Evolutionary conservation across 352 stramenopile genomes (phyloP), one percentile per base, ranked within the genome.

Genomic region (Phytophthora cactorum): DNA sequence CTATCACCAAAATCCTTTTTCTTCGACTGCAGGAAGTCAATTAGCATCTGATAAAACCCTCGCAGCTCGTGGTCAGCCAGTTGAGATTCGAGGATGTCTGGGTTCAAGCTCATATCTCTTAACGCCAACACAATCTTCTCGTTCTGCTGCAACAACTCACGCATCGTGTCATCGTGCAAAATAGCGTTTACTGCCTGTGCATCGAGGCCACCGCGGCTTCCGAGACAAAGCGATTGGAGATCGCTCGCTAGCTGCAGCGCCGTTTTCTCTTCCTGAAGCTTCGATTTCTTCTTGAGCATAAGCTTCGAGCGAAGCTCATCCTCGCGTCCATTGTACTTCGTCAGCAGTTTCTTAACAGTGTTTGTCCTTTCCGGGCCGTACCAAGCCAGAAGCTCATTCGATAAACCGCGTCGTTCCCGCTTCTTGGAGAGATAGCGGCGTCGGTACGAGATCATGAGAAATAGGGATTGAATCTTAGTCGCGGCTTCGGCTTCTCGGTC

Each of bases 41-140:
- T 56, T 43, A 91, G 65, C 12, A 70, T 75, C 39, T 86, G 66
- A 41, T 92, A 92, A 50, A 92, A 92, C 3, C 60, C 58, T 22
- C 80, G 77, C 28, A 92, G 46, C 12, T 71, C 57, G 14, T 74
- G 65, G 14, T 89, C 73, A 7, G 52, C 52, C 15, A 92, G 66
- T 52, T 92, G 84, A 51, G 43, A 52, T n/a, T 65, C 43, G 3
- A 92, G 70, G 15, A 85, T 69, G 9, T 75, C 54, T 7, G 84
- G 82, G 22, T 86, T 79, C 63, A 92, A 63, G 58, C 84, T 90
- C 78, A 92, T 89, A 43, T 92, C 84, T 25, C 84, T 74, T 36
- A 92, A 55, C 17, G 84, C 84, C 14, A 70, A 38, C 1, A 90
- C 73, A 31, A 92, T 75, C 17, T 74, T 70, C 28, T 81, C 75